Evolutionary conservation across 2,329 filamentous ascomycete species (phyloP).

Genomic region (Venturia nashicola): DNA sequence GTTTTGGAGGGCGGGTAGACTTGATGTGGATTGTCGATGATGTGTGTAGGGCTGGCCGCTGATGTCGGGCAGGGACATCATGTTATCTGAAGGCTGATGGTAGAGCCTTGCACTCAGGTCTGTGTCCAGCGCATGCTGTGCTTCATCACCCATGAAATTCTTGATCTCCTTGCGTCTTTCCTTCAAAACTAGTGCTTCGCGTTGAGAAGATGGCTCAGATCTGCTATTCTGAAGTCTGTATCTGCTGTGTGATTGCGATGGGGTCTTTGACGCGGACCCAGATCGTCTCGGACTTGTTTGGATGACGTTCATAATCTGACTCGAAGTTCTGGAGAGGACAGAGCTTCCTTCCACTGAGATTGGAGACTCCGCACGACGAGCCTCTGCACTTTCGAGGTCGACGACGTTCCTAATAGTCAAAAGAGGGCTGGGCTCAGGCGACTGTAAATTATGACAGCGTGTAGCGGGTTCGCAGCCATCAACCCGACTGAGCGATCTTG

Average conservation of each 20-base stretch:
- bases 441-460: not conserved
- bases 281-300: not conserved
- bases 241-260: not conserved
- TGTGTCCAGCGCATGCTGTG: not conserved
- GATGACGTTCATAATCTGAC: not conserved
- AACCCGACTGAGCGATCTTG: not conserved
- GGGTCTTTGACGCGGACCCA: not conserved
- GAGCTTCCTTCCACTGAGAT: not conserved
- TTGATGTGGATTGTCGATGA: not conserved
- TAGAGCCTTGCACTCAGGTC: not conserved
- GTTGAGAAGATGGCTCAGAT: not conserved
- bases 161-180: not conserved
- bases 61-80: not conserved
- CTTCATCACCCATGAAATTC: not conserved
- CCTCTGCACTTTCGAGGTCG: not conserved
- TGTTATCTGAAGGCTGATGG: not conserved
- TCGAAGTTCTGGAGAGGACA: not conserved
- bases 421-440: not conserved
- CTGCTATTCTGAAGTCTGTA: not conserved
- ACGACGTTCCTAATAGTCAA: not conserved
- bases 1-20: not conserved
- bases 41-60: not conserved
- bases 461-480: not conserved
- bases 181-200: not conserved
- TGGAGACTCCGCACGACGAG: not conserved